A percentile compares a stretch with the other conserved stretches of the same genome.
phyloP scores from a whole-genome alignment of 2,329 filamentous ascomycete genomes.

The Furcasterigmium furcatum region DNA sequence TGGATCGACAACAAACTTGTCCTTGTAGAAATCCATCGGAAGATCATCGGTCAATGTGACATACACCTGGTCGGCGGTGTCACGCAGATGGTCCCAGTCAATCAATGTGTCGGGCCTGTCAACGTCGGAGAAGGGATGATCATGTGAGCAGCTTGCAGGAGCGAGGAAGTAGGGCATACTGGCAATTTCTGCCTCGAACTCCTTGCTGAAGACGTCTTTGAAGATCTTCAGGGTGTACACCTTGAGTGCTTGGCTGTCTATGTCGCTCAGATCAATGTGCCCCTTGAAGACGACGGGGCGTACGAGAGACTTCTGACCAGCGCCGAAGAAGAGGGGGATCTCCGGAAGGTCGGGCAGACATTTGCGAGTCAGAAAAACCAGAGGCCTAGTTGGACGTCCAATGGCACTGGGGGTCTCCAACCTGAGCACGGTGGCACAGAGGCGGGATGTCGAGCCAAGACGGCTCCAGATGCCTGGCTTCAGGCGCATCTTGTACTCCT shows the following conservation, averaged over 20 bases:
- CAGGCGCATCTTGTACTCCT: constrained; percentile 70
- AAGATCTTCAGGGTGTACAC: constrained; percentile 75
- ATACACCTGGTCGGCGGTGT: constrained; percentile 27
- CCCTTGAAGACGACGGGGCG: constrained; percentile 39
- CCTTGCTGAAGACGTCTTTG: constrained; percentile 84
- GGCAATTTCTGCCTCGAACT: constrained; percentile 59
- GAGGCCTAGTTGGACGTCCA: constrained; percentile 54
- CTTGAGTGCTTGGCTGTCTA: constrained; percentile 54
- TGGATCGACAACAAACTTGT: constrained; percentile 55
- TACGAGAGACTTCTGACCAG: constrained; percentile 57
- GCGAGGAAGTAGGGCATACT: constrained; percentile 83
- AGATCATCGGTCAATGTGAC: constrained; percentile 37
- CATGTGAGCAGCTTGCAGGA: constrained; percentile 37
- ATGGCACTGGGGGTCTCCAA: constrained; percentile 55
- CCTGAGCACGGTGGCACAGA: constrained; percentile 62
- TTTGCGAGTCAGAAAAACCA: constrained; percentile 69
- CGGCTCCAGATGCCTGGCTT: constrained; percentile 74
- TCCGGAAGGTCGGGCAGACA: constrained; percentile 60
- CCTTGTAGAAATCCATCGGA: constrained; percentile 44
- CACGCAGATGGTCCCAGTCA: constrained; percentile 58
- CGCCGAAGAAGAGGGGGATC: constrained; percentile 71
- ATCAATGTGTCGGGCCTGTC: constrained; percentile 28
- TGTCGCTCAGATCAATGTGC: constrained; percentile 38
- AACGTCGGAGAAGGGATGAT: background rate
- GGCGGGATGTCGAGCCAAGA: constrained; percentile 36